Evolutionary conservation across 495 filamentous ascomycete genomes (phyloP), one percentile per base, ranked within the genome.

Genomic region (Sabuloglossum arenarium): DNA sequence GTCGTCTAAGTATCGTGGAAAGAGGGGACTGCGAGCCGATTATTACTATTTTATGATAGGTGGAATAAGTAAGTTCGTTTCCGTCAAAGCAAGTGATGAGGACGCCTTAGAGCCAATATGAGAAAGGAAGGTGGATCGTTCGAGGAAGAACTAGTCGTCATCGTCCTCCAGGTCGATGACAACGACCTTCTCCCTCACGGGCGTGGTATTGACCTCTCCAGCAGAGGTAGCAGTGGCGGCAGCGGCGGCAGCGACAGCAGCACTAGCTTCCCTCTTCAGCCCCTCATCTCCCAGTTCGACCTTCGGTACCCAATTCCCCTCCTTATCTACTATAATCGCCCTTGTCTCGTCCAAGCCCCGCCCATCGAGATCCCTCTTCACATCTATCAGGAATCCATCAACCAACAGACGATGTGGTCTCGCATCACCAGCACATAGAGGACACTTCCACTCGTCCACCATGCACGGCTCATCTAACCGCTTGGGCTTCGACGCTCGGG

Each of bases 391-490:
- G 62, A 86, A 94, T 4, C 71, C 73, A 64, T 94, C 88, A 11
- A 86, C 68, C 21, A 78, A 60, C 11, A 94, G 70, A 42, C 64
- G 75, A 27, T 76, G 73, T 0, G 89, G 88, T 9, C 88, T 74
- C 8, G 83, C 85, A 63, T 93, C 87, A 30, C 61, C 63, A 31
- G 73, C 70, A 66, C 89, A 94, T 53, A 91, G 76, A 0, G 89
- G 88, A 62, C 89, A 96, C 42, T 70, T 75, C 85, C 88, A 93
- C 54, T 79, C 75, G 53, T 91, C 85, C n/a, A 77, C 72, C 56
- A 77, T 70, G 32, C 75, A 74, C 0, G 78, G 75, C 57, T 74
- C 71, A 57, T 61, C 61, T 12, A 6, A 12, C 32, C 37, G 25
- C 30, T 31, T 53, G 24, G 56, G 46, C 56, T 64, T 69, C 58